phyloP scores from a whole-genome alignment of 78 protist genomes.

The Paratrimastix pyriformis region DNA sequence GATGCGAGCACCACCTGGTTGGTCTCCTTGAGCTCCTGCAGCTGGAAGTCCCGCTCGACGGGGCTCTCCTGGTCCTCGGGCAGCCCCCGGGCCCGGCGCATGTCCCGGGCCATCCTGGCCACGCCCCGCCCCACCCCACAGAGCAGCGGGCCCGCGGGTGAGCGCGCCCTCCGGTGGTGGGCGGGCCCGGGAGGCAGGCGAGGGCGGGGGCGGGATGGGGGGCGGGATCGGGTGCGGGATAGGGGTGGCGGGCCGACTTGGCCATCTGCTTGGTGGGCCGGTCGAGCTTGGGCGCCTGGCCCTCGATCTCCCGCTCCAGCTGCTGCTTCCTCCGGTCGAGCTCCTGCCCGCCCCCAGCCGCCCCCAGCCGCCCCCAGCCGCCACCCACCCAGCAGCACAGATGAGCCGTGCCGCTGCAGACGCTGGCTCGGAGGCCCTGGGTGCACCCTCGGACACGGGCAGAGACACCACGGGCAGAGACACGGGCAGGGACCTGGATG shows the following conservation, averaged over 20 bases:
- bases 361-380: too few relatives aligned
- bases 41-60: slow-evolving; percentile 1
- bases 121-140: too few relatives aligned
- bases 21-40: slow-evolving; percentile 6
- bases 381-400: too few relatives aligned
- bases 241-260: background rate
- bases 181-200: background rate
- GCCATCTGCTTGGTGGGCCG: background rate
- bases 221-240: too few relatives aligned
- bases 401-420: too few relatives aligned
- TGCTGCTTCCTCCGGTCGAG: background rate
- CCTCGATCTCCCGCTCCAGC: background rate
- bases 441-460: too few relatives aligned
- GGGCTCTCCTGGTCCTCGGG: background rate
- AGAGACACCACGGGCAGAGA: too few relatives aligned
- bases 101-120: background rate
- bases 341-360: background rate
- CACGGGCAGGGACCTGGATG: too few relatives aligned
- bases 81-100: background rate
- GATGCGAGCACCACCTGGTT: slow-evolving; percentile 7
- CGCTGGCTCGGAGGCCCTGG: too few relatives aligned
- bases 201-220: too few relatives aligned
- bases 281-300: background rate
- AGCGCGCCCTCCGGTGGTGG: background rate
- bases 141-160: too few relatives aligned